phyloP scores from a whole-genome alignment of 176 grass and related monocot genomes.

The bread wheat (Triticum aestivum) region DNA sequence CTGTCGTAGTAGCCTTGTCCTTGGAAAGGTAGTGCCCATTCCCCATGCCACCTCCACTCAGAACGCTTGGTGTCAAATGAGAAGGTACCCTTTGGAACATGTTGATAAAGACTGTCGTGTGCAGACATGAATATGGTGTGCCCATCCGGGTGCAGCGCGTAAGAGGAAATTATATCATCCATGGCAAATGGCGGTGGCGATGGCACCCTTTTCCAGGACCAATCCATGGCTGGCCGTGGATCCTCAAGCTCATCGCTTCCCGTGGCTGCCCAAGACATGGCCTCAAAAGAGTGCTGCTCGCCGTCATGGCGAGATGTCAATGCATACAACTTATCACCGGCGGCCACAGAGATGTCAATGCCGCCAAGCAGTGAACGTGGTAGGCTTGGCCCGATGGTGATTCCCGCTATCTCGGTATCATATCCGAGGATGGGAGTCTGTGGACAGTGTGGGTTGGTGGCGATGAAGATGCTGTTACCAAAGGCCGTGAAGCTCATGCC shows the following conservation, averaged over 20 bases:
- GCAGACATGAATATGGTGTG: conserved; percentile 1
- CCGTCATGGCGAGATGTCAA: neutral
- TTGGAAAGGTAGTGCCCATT: neutral
- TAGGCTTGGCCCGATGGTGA: neutral
- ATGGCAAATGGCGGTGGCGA: neutral
- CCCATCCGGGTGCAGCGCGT: neutral
- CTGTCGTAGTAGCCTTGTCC: neutral
- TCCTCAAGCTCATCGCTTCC: neutral
- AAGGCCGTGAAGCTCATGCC: neutral
- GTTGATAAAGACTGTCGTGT: neutral
- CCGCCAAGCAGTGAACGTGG: neutral
- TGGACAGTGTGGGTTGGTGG: neutral
- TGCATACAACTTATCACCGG: neutral
- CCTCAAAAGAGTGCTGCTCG: neutral
- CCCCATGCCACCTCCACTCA: neutral
- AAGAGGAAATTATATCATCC: neutral
- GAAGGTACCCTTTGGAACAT: neutral
- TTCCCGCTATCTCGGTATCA: neutral
- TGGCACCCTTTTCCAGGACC: neutral
- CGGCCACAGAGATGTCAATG: neutral
- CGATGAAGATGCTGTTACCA: neutral
- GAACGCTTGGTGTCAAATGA: neutral
- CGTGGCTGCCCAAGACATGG: neutral
- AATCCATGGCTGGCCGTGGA: neutral
- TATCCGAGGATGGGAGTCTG: neutral